Conservation (phyloP, 2,329 filamentous ascomycete species). For the Trichoderma sp. region DNA sequence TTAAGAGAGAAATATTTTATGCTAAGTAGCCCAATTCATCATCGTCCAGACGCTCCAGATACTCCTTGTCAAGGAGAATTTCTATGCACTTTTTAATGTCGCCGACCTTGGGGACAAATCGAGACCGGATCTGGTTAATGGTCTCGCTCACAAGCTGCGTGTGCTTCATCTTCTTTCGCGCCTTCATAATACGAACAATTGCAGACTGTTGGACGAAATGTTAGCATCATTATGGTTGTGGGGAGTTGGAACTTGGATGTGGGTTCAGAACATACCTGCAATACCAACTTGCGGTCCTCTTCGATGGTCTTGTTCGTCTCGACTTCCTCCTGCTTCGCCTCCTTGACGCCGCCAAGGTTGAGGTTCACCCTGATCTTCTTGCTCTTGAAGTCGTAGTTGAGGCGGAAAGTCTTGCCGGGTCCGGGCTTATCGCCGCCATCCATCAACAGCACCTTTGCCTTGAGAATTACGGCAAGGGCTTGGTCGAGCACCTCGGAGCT, state of each 20-base stretch:
- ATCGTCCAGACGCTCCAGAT: conserved; percentile 90
- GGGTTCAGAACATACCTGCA: conserved; percentile 68
- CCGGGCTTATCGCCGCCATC: conserved; percentile 69
- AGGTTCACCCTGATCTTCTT: conserved; percentile 98
- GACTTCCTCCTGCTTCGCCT: conserved; percentile 92
- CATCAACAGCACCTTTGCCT: conserved; percentile 83
- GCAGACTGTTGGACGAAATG: conserved; percentile 65
- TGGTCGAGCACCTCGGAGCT: conserved; percentile 82
- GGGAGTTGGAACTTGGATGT: background rate
- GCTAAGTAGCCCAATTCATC: conserved; percentile 95
- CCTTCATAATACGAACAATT: conserved; percentile 99
- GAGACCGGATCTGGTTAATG: conserved; percentile 88
- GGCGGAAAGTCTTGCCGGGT: conserved; percentile 72
- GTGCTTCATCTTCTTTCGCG: conserved; percentile 98
- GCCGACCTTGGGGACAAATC: conserved; percentile 86
- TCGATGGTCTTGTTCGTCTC: conserved; percentile 99
- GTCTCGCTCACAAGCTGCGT: conserved; percentile 90
- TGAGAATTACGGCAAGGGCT: conserved; percentile 80
- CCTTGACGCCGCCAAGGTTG: conserved; percentile 90
- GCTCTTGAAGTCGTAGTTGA: conserved; percentile 96
- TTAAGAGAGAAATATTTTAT: conserved; percentile 43
- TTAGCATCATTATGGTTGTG: background rate
- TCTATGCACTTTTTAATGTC: conserved; percentile 99
- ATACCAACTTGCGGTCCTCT: conserved; percentile 91
- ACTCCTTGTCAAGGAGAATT: conserved; percentile 97